Conservation (phyloP, 2,329 filamentous ascomycete genomes). For the Pyrenochaeta sp. region DNA sequence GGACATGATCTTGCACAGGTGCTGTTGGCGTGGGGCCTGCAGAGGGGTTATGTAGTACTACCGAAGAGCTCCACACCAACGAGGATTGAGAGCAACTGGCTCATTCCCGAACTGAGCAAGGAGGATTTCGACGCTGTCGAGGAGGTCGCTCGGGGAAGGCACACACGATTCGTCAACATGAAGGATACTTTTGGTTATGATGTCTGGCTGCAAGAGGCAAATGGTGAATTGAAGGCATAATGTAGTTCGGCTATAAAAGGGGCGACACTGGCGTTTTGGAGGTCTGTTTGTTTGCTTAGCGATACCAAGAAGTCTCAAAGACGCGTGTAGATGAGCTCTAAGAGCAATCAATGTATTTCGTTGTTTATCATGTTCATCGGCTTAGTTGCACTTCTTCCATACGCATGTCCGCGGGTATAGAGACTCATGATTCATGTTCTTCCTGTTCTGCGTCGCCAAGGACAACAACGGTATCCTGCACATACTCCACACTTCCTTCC, state of each 20-base stretch:
- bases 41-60: slow-evolving; percentile 66
- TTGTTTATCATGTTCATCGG: background rate
- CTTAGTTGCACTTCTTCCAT: background rate
- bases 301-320: slow-evolving; percentile 32
- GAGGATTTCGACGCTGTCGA: slow-evolving; percentile 68
- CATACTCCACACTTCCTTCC: too few relatives aligned
- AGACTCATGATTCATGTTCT: too few relatives aligned
- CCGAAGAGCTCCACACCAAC: slow-evolving; percentile 54
- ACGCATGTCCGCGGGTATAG: too few relatives aligned
- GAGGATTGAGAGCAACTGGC: slow-evolving; percentile 67
- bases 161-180: slow-evolving; percentile 81
- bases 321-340: slow-evolving; percentile 22
- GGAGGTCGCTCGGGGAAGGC: slow-evolving; percentile 70
- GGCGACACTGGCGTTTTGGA: slow-evolving; percentile 2
- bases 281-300: slow-evolving; percentile 21
- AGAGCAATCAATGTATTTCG: slow-evolving; percentile 6
- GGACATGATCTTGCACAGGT: slow-evolving; percentile 80
- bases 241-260: background rate
- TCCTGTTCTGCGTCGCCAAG: too few relatives aligned
- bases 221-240: slow-evolving; percentile 38
- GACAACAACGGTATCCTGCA: too few relatives aligned
- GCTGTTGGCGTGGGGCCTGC: slow-evolving; percentile 82
- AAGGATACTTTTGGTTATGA: slow-evolving; percentile 81
- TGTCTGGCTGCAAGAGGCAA: slow-evolving; percentile 59
- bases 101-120: slow-evolving; percentile 65